Evolutionary conservation across 805 yeast species (phyloP), one percentile per base, ranked within the genome.

Genomic region (Geotrichum ghanense): DNA sequence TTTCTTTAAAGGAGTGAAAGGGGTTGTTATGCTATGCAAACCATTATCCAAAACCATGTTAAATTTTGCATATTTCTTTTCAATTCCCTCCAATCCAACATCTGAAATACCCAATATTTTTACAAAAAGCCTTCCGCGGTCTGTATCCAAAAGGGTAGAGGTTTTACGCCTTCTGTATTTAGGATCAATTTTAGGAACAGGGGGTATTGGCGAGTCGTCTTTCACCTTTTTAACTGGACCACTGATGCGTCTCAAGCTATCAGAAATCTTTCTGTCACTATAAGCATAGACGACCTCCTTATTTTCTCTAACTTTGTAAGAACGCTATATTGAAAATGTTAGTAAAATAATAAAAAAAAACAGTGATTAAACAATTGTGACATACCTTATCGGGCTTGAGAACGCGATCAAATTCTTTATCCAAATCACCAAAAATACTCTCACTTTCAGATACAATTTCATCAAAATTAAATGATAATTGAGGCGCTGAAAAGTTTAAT

Each of bases 1-100:
- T 20, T 56, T 54, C 6, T 53, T 52, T 4, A 71, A 41, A 0
- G 54, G 50, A 24, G 59, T 50, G 62, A 70, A 70, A 10, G 79
- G 75, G 0, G 90, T 84, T 42, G 76, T 74, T 45, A 82, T 71
- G 46, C 83, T 73, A 57, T 84, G 88, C 23, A 77, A 75, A 2
- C 90, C 89, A 58, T 84, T 84, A 59, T 84, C 95, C 50, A 78
- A 63, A 25, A 31, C 37, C 23, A 39, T 53, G 39, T 67, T 65
- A 57, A 75, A 72, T 19, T 66, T 60, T 2, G 73, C 76, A 26
- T 68, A 58, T 44, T 70, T 73, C 5, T 50, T 51, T 21, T 59
- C 63, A 41, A 73, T 55, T 17, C 72, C 72, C 1, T 76, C 74
- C 47, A 75, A 58, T 7, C 57, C 53, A 23, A 75, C 58, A 25